Conservation (phyloP, 1,284 basidiomycete genomes). For the Trichosporon sp. region DNA sequence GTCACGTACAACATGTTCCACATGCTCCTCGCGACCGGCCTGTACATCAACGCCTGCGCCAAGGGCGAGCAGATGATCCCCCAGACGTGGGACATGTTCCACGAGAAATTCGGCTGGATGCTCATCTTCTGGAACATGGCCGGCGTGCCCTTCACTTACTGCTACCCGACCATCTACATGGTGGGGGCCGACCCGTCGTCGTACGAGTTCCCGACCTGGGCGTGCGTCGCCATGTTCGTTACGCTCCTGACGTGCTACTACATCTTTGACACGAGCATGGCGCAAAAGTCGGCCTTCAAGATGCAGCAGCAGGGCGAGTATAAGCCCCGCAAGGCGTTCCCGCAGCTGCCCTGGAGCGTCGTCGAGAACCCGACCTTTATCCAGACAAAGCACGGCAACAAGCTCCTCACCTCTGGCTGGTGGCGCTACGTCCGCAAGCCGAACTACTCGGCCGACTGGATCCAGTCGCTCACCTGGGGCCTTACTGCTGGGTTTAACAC, state of each 20-base stretch:
- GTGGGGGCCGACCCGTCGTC: slow-evolving; percentile 81
- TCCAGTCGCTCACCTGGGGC: slow-evolving; percentile 86
- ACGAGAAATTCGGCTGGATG: slow-evolving; percentile 93
- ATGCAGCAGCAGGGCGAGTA: slow-evolving; percentile 90
- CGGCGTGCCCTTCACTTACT: slow-evolving; percentile 73
- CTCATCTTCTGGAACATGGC: slow-evolving; percentile 98
- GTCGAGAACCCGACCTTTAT: slow-evolving; percentile 84
- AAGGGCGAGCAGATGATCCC: slow-evolving; percentile 97
- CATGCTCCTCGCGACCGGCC: slow-evolving; percentile 90
- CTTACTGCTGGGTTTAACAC: slow-evolving; percentile 74
- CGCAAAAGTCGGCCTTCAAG: slow-evolving; percentile 96
- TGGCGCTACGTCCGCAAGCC: slow-evolving; percentile 71
- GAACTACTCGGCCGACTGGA: slow-evolving; percentile 49
- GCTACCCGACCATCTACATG: slow-evolving; percentile 97
- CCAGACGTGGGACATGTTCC: slow-evolving; percentile 98
- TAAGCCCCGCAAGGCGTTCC: slow-evolving; percentile 83
- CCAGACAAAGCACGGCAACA: slow-evolving; percentile 81
- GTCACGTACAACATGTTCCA: slow-evolving; percentile 97
- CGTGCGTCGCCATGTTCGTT: slow-evolving; percentile 38
- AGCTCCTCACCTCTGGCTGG: slow-evolving; percentile 53
- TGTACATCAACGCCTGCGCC: slow-evolving; percentile 94
- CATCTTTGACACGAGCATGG: slow-evolving; percentile 88
- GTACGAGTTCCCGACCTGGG: slow-evolving; percentile 73
- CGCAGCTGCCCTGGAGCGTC: slow-evolving; percentile 81
- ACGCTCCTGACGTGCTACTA: slow-evolving; percentile 81